These are phyloP conservation scores for Agaricus blazei DNA, from an alignment of 768 basidiomycete genomes.

Conservation along the genomic window DNA sequence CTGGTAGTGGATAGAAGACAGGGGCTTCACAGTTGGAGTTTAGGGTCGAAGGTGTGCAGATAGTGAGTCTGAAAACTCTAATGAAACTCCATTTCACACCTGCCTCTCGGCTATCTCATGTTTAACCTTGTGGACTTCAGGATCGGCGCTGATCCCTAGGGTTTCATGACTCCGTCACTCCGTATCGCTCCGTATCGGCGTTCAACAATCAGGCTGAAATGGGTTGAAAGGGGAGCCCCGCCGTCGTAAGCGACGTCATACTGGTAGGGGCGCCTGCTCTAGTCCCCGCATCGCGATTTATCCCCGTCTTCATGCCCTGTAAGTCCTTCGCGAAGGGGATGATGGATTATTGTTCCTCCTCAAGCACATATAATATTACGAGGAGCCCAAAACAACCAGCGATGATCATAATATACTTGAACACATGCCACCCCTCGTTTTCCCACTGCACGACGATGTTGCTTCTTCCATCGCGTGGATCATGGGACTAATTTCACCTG, in stretches of 20 bases:
- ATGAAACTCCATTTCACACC: background rate
- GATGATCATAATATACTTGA: no score
- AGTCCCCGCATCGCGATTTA: background rate
- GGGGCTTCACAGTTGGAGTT: no score
- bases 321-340: no score
- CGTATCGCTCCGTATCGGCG: background rate
- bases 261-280: background rate
- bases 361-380: no score
- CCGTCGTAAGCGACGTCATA: slow-evolving; percentile 4
- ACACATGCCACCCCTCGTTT: no score
- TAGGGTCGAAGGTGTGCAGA: background rate
- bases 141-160: slow-evolving; percentile 1
- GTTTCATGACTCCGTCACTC: background rate
- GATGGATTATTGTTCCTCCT: no score
- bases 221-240: background rate
- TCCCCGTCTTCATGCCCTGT: background rate
- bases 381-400: no score
- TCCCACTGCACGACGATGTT: no score
- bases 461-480: no score
- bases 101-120: slow-evolving; percentile 7
- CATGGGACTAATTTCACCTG: no score
- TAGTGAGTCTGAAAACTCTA: background rate
- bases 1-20: no score
- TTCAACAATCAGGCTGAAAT: background rate
- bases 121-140: background rate